These are phyloP conservation scores for Moesziomyces parantarcticus DNA, from an alignment of 1,284 basidiomycete species.

Conservation along the genomic window DNA sequence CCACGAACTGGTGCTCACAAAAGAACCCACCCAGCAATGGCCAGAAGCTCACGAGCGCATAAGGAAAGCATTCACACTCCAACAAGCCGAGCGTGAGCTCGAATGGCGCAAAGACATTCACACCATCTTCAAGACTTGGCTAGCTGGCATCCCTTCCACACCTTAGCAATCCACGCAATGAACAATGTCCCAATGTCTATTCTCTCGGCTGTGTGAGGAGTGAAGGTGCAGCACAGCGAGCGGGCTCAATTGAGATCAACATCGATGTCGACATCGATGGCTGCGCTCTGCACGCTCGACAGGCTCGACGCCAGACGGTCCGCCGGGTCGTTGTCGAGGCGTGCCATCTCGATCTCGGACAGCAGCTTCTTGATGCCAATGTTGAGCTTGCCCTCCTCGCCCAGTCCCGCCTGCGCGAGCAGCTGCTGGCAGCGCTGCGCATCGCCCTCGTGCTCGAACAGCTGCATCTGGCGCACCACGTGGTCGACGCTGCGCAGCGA, in stretches of 20 bases:
- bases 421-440: constrained; percentile 75
- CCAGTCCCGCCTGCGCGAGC: constrained; percentile 82
- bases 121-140: constrained; percentile 30
- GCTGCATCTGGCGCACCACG: constrained; percentile 83
- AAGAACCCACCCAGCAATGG: constrained; percentile 31
- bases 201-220: not conserved
- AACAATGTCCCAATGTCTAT: not conserved
- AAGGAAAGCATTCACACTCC: constrained; percentile 34
- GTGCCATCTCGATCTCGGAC: constrained; percentile 93
- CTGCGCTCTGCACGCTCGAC: constrained; percentile 41
- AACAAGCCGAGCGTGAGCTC: constrained; percentile 44
- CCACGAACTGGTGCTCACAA: constrained; percentile 44
- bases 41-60: constrained; percentile 54
- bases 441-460: constrained; percentile 77
- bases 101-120: constrained; percentile 56
- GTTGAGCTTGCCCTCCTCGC: constrained; percentile 74
- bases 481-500: constrained; percentile 78
- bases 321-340: constrained; percentile 75
- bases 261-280: constrained; percentile 50
- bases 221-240: not conserved
- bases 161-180: constrained; percentile 2
- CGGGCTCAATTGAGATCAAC: constrained; percentile 38
- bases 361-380: constrained; percentile 89
- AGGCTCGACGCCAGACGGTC: constrained; percentile 68
- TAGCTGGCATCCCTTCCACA: constrained; percentile 4